Evolutionary conservation across 2,329 filamentous ascomycete species (phyloP).

Genomic region (Cladosporium austrohemisphaericum): DNA sequence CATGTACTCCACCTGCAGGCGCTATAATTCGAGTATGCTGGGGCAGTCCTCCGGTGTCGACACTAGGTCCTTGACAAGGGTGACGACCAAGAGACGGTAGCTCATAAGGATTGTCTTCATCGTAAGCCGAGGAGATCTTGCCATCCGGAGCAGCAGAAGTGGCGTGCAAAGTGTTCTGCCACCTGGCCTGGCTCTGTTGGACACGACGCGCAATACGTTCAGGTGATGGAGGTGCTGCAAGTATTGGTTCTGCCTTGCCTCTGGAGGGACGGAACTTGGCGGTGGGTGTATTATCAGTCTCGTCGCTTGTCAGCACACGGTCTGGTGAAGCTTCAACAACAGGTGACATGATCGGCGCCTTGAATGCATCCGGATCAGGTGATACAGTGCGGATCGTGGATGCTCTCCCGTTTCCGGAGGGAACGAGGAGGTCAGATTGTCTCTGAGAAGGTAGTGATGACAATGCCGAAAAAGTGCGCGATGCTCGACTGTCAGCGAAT

Average conservation of each 20-base stretch:
- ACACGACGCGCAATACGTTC: conserved; percentile 39
- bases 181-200: conserved; percentile 38
- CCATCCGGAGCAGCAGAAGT: neutral
- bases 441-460: conserved; percentile 24
- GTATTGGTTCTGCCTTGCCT: conserved; percentile 11
- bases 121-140: neutral
- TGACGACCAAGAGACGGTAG: conserved; percentile 23
- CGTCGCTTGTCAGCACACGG: neutral
- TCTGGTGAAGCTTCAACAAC: conserved; percentile 22
- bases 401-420: conserved; percentile 12
- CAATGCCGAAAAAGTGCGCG: conserved; percentile 26
- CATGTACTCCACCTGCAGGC: conserved; percentile 2
- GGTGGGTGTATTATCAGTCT: neutral
- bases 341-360: conserved; percentile 24
- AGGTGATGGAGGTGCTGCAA: conserved; percentile 32
- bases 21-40: conserved; percentile 20
- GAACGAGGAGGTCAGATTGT: neutral
- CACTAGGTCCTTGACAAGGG: conserved; percentile 14
- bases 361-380: conserved; percentile 21
- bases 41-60: conserved; percentile 21
- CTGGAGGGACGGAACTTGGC: neutral
- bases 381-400: conserved; percentile 28
- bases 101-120: conserved; percentile 32
- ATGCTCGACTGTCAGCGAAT: conserved; percentile 36
- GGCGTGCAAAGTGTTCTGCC: conserved; percentile 40